Evolutionary conservation across 345 rosid genomes (phyloP).

Genomic region (Conringia planisiliqua): DNA sequence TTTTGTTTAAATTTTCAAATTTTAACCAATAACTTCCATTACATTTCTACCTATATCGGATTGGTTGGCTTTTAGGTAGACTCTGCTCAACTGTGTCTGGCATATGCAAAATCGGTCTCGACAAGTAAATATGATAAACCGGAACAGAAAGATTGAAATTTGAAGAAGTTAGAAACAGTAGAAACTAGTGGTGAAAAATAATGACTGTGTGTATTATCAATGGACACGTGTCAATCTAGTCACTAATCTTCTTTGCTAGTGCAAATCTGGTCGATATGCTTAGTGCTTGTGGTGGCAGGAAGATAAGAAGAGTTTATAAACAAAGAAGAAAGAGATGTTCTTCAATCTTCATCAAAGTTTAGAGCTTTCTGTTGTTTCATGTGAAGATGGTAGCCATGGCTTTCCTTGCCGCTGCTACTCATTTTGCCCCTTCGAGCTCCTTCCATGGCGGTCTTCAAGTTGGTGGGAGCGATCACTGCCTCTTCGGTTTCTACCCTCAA

Average conservation of each 20-base stretch:
- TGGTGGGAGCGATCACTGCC: slow-evolving; percentile 4
- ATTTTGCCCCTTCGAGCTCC: neutral
- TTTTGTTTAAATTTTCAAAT: too few species aligned
- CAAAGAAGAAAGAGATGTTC: neutral
- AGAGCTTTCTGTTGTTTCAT: neutral
- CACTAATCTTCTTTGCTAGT: neutral
- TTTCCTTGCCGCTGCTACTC: slow-evolving; percentile 21
- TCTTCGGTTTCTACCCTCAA: slow-evolving; percentile 21
- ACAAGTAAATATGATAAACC: too few species aligned
- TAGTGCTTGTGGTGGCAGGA: slow-evolving; percentile 1
- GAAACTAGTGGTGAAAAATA: too few species aligned
- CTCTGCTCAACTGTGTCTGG: too few species aligned
- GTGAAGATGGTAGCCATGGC: slow-evolving; percentile 13
- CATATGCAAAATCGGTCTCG: too few species aligned
- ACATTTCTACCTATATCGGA: too few species aligned
- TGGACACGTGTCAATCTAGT: slow-evolving; percentile 8
- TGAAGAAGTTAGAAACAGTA: too few species aligned
- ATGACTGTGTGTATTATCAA: neutral
- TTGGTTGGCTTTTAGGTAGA: too few species aligned
- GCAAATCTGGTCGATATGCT: slow-evolving; percentile 9
- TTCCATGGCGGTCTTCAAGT: slow-evolving; percentile 16
- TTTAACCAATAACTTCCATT: too few species aligned
- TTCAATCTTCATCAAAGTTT: neutral
- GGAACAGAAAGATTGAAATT: too few species aligned
- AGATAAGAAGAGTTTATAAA: neutral